Evolutionary conservation across 306 rosid species (phyloP).

Genomic region (Crotalaria pallida): DNA sequence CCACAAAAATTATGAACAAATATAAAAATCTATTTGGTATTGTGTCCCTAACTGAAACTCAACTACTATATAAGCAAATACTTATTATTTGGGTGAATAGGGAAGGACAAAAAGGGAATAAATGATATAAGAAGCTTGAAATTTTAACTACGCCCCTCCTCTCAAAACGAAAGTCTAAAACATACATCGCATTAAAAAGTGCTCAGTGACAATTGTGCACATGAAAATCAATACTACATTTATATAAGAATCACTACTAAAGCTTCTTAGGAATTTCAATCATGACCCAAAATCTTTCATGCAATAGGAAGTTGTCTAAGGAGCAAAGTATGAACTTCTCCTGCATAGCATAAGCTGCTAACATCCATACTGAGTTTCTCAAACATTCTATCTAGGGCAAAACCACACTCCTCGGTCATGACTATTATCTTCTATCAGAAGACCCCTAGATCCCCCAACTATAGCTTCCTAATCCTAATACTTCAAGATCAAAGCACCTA

Average conservation of each 20-base stretch:
- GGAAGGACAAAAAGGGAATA: neutral
- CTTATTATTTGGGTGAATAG: neutral
- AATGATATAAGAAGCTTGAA: neutral
- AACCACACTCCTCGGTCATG: neutral
- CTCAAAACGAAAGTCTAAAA: neutral
- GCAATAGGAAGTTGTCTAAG: neutral
- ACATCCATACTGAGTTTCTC: neutral
- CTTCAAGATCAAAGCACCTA: conserved; percentile 11
- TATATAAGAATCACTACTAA: neutral
- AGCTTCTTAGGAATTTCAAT: conserved; percentile 1
- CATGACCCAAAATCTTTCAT: neutral
- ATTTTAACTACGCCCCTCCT: conserved; percentile 10
- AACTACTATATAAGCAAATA: conserved; percentile 17
- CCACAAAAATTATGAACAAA: neutral
- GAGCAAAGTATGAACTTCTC: neutral
- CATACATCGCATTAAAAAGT: neutral
- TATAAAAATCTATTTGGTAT: neutral
- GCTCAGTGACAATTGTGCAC: neutral
- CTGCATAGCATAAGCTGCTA: neutral
- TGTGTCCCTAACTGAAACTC: neutral
- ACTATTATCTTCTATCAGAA: neutral
- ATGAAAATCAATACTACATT: neutral
- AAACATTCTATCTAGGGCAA: neutral
- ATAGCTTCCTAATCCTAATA: neutral
- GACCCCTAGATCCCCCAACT: neutral